Evolutionary conservation across 2,329 filamentous ascomycete genomes (phyloP).

Genomic region (Fusarium gaditjirri): DNA sequence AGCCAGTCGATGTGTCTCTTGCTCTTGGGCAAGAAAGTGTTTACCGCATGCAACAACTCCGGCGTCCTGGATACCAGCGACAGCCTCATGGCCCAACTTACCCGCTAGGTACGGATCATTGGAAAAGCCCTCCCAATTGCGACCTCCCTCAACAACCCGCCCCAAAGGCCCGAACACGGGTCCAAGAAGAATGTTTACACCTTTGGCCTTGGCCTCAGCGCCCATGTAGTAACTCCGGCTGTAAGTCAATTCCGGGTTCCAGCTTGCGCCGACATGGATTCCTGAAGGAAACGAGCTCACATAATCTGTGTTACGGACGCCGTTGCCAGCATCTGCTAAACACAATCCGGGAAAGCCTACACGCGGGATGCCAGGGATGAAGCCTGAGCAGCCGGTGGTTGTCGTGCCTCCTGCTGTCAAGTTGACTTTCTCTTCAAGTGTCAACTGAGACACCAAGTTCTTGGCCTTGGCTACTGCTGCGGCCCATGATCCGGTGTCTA

Average conservation of each 20-base stretch:
- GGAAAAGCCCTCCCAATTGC: conserved; percentile 14
- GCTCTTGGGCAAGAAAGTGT: conserved; percentile 15
- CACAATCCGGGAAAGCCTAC: conserved; percentile 3
- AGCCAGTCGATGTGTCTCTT: not conserved
- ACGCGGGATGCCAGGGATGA: conserved; percentile 1
- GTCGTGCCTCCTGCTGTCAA: conserved; percentile 6
- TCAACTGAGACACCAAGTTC: not conserved
- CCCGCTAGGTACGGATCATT: conserved; percentile 22
- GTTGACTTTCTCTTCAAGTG: conserved; percentile 26
- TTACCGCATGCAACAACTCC: conserved; percentile 16
- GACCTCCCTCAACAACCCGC: not conserved
- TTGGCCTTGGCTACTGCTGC: not conserved
- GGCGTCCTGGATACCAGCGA: conserved; percentile 12
- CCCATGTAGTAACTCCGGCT: conserved; percentile 17
- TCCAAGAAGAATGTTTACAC: not conserved
- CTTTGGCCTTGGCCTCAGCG: conserved; percentile 6
- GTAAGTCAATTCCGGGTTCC: conserved; percentile 18
- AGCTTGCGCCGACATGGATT: conserved; percentile 18
- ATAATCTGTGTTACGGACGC: conserved; percentile 11
- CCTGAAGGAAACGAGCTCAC: conserved; percentile 12
- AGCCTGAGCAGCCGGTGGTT: conserved; percentile 5
- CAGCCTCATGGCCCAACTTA: not conserved
- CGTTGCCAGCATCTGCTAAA: conserved; percentile 7
- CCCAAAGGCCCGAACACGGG: conserved; percentile 6
- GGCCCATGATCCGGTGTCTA: not conserved